phyloP scores from a whole-genome alignment of 192 early-diverging fungal genomes.

The Coemansia asiatica region DNA sequence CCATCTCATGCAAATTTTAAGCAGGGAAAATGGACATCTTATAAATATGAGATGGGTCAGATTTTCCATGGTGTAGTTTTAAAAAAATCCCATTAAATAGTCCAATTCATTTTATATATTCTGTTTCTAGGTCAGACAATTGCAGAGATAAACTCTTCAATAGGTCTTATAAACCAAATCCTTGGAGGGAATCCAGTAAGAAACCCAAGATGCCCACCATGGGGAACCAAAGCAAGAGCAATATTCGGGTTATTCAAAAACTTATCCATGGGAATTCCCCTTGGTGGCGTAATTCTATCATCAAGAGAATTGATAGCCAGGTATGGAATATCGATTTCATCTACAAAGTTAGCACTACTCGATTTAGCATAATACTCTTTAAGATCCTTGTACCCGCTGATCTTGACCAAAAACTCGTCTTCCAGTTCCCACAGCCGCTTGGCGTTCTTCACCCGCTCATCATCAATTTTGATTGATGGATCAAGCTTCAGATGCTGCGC shows the following conservation, averaged over 20 bases:
- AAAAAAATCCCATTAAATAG: too few relatives aligned
- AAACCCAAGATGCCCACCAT: conserved; percentile 94
- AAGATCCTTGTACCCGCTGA: conserved; percentile 72
- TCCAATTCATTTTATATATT: too few relatives aligned
- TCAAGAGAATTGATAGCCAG: conserved; percentile 80
- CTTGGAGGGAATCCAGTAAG: conserved; percentile 37
- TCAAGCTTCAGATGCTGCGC: conserved; percentile 47
- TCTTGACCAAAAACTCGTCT: conserved; percentile 62
- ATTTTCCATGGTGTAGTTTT: too few relatives aligned
- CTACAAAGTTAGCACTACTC: conserved; percentile 58
- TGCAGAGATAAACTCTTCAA: conserved; percentile 65
- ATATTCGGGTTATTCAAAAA: conserved; percentile 72
- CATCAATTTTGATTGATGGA: conserved; percentile 41
- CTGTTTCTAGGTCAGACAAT: conserved; percentile 23
- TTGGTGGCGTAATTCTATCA: conserved; percentile 73
- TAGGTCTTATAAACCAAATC: conserved; percentile 66
- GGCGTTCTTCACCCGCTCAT: conserved; percentile 54
- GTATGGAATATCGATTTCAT: conserved; percentile 69
- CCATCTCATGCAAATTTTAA: too few relatives aligned
- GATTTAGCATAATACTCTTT: conserved; percentile 74
- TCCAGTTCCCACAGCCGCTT: conserved; percentile 82
- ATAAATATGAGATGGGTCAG: too few relatives aligned
- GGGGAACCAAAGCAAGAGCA: conserved; percentile 71
- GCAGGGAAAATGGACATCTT: too few relatives aligned
- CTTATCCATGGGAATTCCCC: conserved; percentile 72